phyloP scores from a whole-genome alignment of 2,329 filamentous ascomycete genomes.

The Cladosporium phlei region DNA sequence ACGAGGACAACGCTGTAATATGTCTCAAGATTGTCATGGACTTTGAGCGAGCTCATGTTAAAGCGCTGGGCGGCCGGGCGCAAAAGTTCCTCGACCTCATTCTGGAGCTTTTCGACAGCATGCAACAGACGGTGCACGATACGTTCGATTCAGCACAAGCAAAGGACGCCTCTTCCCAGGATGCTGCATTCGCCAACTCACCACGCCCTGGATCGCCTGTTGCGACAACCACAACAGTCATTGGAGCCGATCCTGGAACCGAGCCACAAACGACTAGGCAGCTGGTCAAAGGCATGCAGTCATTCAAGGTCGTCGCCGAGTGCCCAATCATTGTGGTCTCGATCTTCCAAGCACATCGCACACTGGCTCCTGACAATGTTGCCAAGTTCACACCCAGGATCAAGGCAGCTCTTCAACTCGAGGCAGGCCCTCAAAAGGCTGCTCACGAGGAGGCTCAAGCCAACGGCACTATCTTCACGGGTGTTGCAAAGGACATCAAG shows the following conservation, averaged over 20 bases:
- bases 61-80: constrained; percentile 73
- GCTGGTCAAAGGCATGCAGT: constrained; percentile 90
- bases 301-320: constrained; percentile 96
- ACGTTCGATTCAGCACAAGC: constrained; percentile 84
- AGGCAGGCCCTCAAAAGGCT: constrained; percentile 88
- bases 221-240: constrained; percentile 56
- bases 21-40: constrained; percentile 99
- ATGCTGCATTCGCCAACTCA: constrained; percentile 62
- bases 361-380: constrained; percentile 75
- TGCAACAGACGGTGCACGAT: constrained; percentile 90
- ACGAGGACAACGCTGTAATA: constrained; percentile 97
- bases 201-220: constrained; percentile 87
- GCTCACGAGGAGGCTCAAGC: constrained; percentile 81
- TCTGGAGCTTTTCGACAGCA: constrained; percentile 90
- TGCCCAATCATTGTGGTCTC: constrained; percentile 99
- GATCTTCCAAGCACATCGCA: constrained; percentile 88
- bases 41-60: constrained; percentile 86
- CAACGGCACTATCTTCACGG: constrained; percentile 78
- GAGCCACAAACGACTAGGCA: constrained; percentile 74
- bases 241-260: constrained; percentile 64
- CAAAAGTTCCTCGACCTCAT: constrained; percentile 89
- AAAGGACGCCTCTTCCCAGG: constrained; percentile 40
- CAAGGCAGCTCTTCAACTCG: constrained; percentile 79
- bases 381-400: constrained; percentile 90
- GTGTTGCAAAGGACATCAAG: constrained; percentile 88